Conservation (phyloP, 78 protist genomes). For the Dictyostelium citrinum region DNA sequence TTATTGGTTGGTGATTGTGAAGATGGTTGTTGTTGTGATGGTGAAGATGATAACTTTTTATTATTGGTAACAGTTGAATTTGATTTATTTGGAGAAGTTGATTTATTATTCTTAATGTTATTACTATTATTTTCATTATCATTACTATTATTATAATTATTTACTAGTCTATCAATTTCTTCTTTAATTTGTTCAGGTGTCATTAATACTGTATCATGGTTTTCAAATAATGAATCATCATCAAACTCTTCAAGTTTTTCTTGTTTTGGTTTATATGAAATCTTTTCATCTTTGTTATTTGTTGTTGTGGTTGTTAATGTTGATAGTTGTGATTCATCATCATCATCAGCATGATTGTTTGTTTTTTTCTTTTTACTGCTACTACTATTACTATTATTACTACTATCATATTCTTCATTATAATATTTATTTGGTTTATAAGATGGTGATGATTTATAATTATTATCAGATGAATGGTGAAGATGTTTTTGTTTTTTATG, state of each 20-base stretch:
- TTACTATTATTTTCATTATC: not conserved
- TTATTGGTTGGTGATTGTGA: not conserved
- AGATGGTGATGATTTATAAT: not conserved
- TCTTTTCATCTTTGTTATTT: not conserved
- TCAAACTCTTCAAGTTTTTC: not conserved
- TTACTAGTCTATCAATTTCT: slow-evolving; percentile 21
- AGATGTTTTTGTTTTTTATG: not conserved
- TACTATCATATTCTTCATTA: not conserved
- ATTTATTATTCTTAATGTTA: not conserved
- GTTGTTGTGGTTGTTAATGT: not conserved
- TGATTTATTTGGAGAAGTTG: slow-evolving; percentile 4
- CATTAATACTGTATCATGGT: slow-evolving; percentile 10
- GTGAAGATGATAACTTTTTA: not conserved
- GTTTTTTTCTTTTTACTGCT: not conserved
- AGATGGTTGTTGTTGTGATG: not conserved
- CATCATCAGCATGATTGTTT: not conserved
- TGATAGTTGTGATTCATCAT: not conserved
- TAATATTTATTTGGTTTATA: slow-evolving; percentile 6
- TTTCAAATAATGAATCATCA: slow-evolving; percentile 5
- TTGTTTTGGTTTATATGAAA: not conserved
- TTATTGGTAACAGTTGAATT: not conserved
- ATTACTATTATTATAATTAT: not conserved
- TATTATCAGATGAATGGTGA: not conserved
- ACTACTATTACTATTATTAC: not conserved
- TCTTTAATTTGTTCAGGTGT: slow-evolving; percentile 12